Evolutionary conservation across 148 eudicot species (phyloP), one percentile per base, ranked within the genome.

Genomic region (Fallopia convolvulus): DNA sequence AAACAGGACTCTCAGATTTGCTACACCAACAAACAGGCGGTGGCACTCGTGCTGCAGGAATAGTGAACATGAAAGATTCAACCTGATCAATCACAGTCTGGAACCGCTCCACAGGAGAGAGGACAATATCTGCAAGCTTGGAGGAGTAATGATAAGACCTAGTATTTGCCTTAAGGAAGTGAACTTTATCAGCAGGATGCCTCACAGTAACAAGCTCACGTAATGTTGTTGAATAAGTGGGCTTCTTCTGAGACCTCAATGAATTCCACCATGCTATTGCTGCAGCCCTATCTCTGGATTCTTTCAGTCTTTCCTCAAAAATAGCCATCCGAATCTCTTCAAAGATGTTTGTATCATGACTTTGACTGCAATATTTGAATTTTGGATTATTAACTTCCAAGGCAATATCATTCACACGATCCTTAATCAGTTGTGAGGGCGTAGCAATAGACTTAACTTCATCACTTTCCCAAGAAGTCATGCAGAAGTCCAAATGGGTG

Each of bases 181-280:
- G 85, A 76, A 89, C 83, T 75, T 89, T 82, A 77, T 83, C 80
- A 73, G 85, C 80, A 68, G 91, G 97, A 85, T 91, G 83, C 65
- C 80, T 83, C 21, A 96, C 76, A 42, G 88, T 90, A 71, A 93
- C 85, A 75, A 89, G 87, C 81, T 85, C 87, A 72, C 88, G 89
- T 39, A 96, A 49, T 40, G 87, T 83, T 52, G 88, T 88, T 15
- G 97, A 84, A 77, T 91, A 96, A 10, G 84, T 78, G 36, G 99
- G 98, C 82, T 82, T 96, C 75, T 77, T 93, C 87, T 70, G 84
- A 84, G 97, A 96, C 81, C 87, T 87, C 79, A 96, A 81, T 72
- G 98, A 88, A 83, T 96, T 96, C 99, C 99, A 96, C 99, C 99
- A 91, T 30, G 93, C 94, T 81, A 93, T 83, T 70, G 97, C 84